Conservation (phyloP, 140 eudicot genomes). For the Cichorium intybus region DNA sequence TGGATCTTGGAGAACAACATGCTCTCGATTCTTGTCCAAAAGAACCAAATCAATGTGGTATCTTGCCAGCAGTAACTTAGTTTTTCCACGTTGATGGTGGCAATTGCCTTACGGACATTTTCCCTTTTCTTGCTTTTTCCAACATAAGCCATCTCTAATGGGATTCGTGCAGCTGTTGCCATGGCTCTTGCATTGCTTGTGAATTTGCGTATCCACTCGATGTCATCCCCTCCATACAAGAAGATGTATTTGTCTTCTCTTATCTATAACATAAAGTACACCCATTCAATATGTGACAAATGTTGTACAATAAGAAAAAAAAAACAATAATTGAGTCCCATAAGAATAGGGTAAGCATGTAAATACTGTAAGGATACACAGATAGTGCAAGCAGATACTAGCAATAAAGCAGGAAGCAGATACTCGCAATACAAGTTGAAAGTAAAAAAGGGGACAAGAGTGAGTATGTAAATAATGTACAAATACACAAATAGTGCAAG, state of each 20-base stretch:
- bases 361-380: background rate
- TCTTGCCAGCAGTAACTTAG: constrained; percentile 72
- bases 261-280: constrained; percentile 24
- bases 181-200: constrained; percentile 46
- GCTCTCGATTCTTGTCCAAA: constrained; percentile 71
- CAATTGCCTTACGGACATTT: constrained; percentile 34
- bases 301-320: too few relatives aligned
- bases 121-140: constrained; percentile 60
- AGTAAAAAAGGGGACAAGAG: too few relatives aligned
- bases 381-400: too few relatives aligned
- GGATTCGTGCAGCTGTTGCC: constrained; percentile 47
- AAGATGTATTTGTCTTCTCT: constrained; percentile 49
- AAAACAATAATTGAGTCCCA: too few relatives aligned
- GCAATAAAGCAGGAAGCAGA: too few relatives aligned
- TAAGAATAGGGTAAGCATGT: background rate
- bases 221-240: constrained; percentile 69
- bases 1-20: constrained; percentile 65
- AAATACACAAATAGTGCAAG: background rate
- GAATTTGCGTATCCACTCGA: constrained; percentile 69
- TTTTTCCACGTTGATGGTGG: constrained; percentile 43
- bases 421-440: too few relatives aligned
- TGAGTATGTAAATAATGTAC: too few relatives aligned
- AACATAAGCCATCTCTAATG: constrained; percentile 59
- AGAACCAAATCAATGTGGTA: constrained; percentile 55
- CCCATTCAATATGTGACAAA: background rate